Evolutionary conservation across 345 rosid genomes (phyloP), one percentile per base, ranked within the genome.

Genomic region (Boechera retrofracta): DNA sequence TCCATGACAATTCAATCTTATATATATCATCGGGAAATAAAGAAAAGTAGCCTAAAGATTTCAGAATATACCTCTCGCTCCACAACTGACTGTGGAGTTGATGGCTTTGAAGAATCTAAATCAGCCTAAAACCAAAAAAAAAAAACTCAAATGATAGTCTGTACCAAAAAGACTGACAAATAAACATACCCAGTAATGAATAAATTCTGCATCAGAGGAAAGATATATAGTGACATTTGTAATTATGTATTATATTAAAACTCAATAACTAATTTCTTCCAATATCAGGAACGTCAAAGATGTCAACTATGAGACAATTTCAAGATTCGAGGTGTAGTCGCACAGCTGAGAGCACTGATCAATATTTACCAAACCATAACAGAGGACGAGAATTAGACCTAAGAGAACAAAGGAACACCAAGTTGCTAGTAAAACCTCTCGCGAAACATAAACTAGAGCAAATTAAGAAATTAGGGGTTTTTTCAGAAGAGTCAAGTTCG

Each of bases 31-130:
- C 18, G 44, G 11, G 2, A 45, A 42, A 55, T 31, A 31, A 24
- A 21, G 18, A 44, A 64, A 21, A 7, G 7, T 2, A 42, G 53
- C 44, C 28, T n/a, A 13, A 4, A 73, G 69, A 72, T 60, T 16
- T 29, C 24, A 58, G 11, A 52, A 31, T 13, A 1, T 80, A 81
- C 85, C 75, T 59, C 82, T 62, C 83, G 73, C 49, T 86, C 68
- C 48, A 73, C 79, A 33, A 77, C 15, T 2, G 91, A 77, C 29
- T 11, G 62, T 44, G 95, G 84, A 75, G 88, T 82, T 62, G 89
- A 87, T 75, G 82, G 87, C 73, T 73, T 80, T 61, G 87, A 87
- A 54, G 86, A 74, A 78, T 84, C 88, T 45, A 73, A 79, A 57
- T 89, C 98, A 47, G 75, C 77, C 97, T 90, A 86, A 47, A 71